Conservation (phyloP, 306 rosid species). For the Ceratonia siliqua region DNA sequence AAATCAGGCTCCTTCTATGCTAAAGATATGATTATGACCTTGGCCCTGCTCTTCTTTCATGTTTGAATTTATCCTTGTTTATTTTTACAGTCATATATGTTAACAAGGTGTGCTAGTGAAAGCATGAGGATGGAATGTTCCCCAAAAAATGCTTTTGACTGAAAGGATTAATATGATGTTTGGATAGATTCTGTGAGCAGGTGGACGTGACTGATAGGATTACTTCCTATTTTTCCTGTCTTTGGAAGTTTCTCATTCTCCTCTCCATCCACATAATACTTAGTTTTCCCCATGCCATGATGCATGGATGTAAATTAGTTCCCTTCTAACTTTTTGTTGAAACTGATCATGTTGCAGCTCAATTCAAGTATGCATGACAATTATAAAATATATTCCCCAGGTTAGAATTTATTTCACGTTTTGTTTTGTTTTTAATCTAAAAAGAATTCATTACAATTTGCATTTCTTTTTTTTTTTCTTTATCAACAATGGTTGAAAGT, state of each 20-base stretch:
- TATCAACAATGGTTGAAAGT: slow-evolving; percentile 10
- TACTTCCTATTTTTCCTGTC: neutral
- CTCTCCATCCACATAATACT: neutral
- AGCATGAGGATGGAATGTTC: neutral
- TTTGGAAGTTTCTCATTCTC: neutral
- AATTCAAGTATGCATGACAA: slow-evolving; percentile 84
- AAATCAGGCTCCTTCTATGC: neutral
- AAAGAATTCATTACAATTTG: neutral
- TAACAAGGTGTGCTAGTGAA: neutral
- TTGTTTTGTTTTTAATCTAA: neutral
- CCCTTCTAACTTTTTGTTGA: slow-evolving; percentile 39
- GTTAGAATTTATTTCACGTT: slow-evolving; percentile 42
- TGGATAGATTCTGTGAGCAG: neutral
- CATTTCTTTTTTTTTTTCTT: neutral
- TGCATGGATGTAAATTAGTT: slow-evolving; percentile 15
- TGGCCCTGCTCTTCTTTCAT: slow-evolving; percentile 3
- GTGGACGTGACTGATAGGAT: neutral
- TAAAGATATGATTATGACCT: neutral
- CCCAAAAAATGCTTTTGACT: neutral
- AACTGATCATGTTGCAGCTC: slow-evolving; percentile 60
- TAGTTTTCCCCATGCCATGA: neutral
- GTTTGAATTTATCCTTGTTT: neutral
- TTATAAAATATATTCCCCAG: slow-evolving; percentile 93
- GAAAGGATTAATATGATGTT: neutral
- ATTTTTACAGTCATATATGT: neutral